phyloP scores from a whole-genome alignment of 2,329 filamentous ascomycete genomes.

The Penicillium sp. region DNA sequence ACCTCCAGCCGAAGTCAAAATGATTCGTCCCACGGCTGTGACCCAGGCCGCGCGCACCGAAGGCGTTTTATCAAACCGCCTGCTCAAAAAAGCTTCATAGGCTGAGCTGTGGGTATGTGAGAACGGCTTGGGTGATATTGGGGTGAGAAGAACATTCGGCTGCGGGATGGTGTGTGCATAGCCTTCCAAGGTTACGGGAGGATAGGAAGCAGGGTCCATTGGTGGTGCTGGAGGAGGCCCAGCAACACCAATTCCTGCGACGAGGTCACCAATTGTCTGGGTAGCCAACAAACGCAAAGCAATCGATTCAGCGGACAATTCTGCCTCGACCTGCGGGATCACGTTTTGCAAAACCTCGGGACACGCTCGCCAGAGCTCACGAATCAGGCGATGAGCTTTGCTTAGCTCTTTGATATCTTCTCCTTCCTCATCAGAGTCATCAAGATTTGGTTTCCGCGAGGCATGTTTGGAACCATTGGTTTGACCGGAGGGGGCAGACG shows the following conservation, averaged over 20 bases:
- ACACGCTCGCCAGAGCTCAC: conserved; percentile 89
- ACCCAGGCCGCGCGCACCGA: conserved; percentile 82
- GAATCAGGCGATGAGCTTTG: conserved; percentile 82
- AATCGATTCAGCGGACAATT: conserved; percentile 83
- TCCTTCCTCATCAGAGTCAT: conserved; percentile 64
- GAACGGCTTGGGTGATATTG: conserved; percentile 83
- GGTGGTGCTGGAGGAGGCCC: conserved; percentile 67
- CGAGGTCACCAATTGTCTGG: conserved; percentile 90
- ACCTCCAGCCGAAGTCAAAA: conserved; percentile 85
- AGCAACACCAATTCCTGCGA: conserved; percentile 85
- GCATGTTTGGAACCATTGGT: conserved; percentile 47
- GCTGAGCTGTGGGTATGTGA: conserved; percentile 70
- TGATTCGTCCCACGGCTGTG: conserved; percentile 72
- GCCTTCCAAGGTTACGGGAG: conserved; percentile 50
- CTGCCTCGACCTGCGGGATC: conserved; percentile 85
- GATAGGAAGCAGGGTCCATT: conserved; percentile 78
- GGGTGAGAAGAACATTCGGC: conserved; percentile 66
- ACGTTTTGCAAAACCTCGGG: conserved; percentile 87
- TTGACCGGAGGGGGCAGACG: conserved; percentile 56
- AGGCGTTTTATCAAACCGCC: conserved; percentile 79
- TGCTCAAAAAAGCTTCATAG: conserved; percentile 77
- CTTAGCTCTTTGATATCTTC: conserved; percentile 79
- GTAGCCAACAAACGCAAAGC: conserved; percentile 82
- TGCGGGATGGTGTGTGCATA: conserved; percentile 47
- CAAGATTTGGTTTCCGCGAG: conserved; percentile 47